Evolutionary conservation across 1,284 basidiomycete species (phyloP).

Genomic region (Fomitopsis pinicola): DNA sequence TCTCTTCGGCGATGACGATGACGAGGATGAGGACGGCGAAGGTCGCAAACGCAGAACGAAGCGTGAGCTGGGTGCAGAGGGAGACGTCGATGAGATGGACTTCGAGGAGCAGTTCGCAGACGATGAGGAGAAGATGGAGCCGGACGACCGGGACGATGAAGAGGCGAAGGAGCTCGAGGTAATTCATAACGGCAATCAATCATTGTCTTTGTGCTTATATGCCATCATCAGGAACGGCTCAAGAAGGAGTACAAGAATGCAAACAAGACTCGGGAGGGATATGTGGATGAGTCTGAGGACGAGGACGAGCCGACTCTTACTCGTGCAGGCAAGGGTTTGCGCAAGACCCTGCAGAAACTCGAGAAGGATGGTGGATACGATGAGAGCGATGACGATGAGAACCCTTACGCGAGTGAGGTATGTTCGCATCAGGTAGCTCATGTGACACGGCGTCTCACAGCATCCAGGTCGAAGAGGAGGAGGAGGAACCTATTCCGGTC

Average conservation of each 20-base stretch:
- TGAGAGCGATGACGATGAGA: conserved; percentile 79
- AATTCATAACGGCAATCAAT: background rate
- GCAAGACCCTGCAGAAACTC: conserved; percentile 70
- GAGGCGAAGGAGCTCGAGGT: conserved; percentile 86
- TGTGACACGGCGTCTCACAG: background rate
- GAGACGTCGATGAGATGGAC: conserved; percentile 76
- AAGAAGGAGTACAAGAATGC: conserved; percentile 79
- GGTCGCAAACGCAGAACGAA: conserved; percentile 39
- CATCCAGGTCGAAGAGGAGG: conserved; percentile 53
- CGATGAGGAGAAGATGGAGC: conserved; percentile 76
- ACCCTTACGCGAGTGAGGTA: conserved; percentile 77
- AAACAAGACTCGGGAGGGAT: conserved; percentile 67
- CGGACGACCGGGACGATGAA: conserved; percentile 73
- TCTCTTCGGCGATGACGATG: conserved; percentile 53
- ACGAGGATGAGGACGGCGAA: conserved; percentile 60
- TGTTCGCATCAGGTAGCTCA: conserved; percentile 23
- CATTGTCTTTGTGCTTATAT: background rate
- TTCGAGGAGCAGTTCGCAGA: conserved; percentile 86
- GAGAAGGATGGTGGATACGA: conserved; percentile 76
- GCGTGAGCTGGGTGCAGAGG: conserved; percentile 63
- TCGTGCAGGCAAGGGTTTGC: conserved; percentile 71
- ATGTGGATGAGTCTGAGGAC: conserved; percentile 68
- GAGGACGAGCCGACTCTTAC: conserved; percentile 54
- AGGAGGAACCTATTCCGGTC: conserved; percentile 48
- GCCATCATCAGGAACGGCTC: conserved; percentile 61